Base-by-base conservation (phyloP, 306 rosid species). In the Benincasa hispida region DNA sequence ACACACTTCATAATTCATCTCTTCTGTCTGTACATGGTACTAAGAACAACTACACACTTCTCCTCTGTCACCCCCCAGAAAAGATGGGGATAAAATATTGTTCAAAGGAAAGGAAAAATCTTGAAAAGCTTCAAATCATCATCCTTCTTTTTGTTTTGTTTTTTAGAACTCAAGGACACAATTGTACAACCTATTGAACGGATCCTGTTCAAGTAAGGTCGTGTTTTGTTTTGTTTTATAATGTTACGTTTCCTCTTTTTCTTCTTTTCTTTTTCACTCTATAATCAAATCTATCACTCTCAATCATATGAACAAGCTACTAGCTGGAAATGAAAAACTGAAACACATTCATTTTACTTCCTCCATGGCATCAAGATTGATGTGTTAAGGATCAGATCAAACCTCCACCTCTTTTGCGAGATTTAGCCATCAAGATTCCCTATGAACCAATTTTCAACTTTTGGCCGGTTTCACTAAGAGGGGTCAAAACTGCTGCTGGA, bases 1-100 rank as follows among this genome's bases (percentile, higher is more conserved):
- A 39, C 15, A n/a, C 18, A 67, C n/a, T 39, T 67, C 53, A 21
- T 67, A 24, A 69, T 35, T 17, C 57, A 13, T 24, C 57, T 47
- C 37, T 22, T 69, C 56, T 69, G 56, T 69, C 21, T 69, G 75
- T 69, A 69, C 75, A 69, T 45, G 37, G 57, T 57, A 69, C 37
- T 24, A 14, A 6, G 55, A 69, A 67, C 34, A 67, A 67, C 53
- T 66, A 37, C 72, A 65, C 24, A n/a, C 72, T 65, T 65, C 50
- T 61, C 50, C 25, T 68, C 50, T 19, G 37, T 68, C 27, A 37
- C 41, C 19, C 72, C 41, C 50, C 72, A 65, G 4, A 35, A 39
- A 19, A 65, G 17, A 65, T 65, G 28, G 28, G 72, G 50, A 35
- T 9, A 35, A 65, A 65, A 34, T 63, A 63, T 63, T 63, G 66